Conservation (phyloP, 805 yeast genomes). For the Maudiozyma serrabonitensis region DNA sequence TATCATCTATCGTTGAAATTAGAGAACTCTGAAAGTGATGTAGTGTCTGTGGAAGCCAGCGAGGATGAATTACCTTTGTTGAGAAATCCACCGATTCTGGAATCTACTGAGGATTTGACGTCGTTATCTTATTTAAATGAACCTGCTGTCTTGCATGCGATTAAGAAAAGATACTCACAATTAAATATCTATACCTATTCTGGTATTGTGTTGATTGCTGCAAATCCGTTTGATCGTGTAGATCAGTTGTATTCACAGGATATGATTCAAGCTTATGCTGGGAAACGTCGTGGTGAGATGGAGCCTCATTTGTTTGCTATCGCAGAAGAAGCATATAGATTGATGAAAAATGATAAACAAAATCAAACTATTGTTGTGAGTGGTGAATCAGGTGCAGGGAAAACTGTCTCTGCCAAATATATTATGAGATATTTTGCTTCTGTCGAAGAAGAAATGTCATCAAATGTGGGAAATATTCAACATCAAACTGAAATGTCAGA, state of each 20-base stretch:
- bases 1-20: conserved; percentile 41
- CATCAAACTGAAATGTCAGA: conserved; percentile 62
- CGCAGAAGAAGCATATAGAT: conserved; percentile 93
- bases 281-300: conserved; percentile 84
- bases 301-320: conserved; percentile 97
- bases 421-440: conserved; percentile 97
- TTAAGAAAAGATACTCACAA: conserved; percentile 79
- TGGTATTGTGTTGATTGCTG: conserved; percentile 93
- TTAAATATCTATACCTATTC: conserved; percentile 90
- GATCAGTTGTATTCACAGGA: conserved; percentile 88
- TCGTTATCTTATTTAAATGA: conserved; percentile 87
- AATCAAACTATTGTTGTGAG: conserved; percentile 95
- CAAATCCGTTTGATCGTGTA: conserved; percentile 88
- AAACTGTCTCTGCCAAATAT: conserved; percentile 92
- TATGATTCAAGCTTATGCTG: conserved; percentile 89
- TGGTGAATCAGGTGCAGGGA: conserved; percentile 99
- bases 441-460: conserved; percentile 50
- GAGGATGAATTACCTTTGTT: conserved; percentile 52
- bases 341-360: conserved; percentile 76
- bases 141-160: conserved; percentile 93
- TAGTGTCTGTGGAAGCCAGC: conserved; percentile 40
- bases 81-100: conserved; percentile 85
- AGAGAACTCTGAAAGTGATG: conserved; percentile 36
- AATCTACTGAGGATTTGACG: conserved; percentile 90
- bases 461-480: conserved; percentile 29